Evolutionary conservation across 768 basidiomycete genomes (phyloP), one percentile per base, ranked within the genome.

Genomic region (Mycena belliarum): DNA sequence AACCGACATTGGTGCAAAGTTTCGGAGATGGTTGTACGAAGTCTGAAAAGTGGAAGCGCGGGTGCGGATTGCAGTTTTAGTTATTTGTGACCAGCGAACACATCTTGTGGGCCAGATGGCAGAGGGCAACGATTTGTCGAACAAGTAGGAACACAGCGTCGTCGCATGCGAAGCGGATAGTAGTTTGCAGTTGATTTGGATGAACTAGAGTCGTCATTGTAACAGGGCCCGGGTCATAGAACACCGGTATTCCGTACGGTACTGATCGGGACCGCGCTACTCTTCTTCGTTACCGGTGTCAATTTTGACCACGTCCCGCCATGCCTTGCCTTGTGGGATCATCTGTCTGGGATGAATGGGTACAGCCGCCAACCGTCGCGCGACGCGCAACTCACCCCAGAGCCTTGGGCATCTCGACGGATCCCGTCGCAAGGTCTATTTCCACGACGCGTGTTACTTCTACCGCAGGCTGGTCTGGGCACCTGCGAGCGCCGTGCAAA

Each of bases 381-480:
- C 47, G 35, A 49, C 45, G 42, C 24, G 29, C 29, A 41, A 55
- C 79, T 56, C 55, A 82, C 84, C 73, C 76, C 33, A 72, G 60
- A 40, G 71, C 65, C 32, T 71, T 47, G 41, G 82, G 82, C 38
- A 87, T 68, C 59, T 80, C 75, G 6, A 89, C 77, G 65, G 81
- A 78, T 15, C 81, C 81, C 37, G 78, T 78, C 18, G 57, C 59
- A 48, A 73, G 55, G 57, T 87, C 75, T 43, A 88, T 71, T 10
- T 75, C 70, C 28, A 81, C 71, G n/a, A 79, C 67, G 41, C 76
- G 79, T 10, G 90, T 91, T 29, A 91, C 78, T 71, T 93, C 91
- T 14, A 89, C 76, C 11, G 86, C 85, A 47, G 91, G 83, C 49
- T 73, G 71, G 21, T 80, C 78, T 46, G 79, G 77, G 69, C 92